A percentile compares a stretch with the other conserved stretches of the same genome.
Evolutionary conservation across 257 asterid species (phyloP).

Genomic region (Solanum dulcamara): DNA sequence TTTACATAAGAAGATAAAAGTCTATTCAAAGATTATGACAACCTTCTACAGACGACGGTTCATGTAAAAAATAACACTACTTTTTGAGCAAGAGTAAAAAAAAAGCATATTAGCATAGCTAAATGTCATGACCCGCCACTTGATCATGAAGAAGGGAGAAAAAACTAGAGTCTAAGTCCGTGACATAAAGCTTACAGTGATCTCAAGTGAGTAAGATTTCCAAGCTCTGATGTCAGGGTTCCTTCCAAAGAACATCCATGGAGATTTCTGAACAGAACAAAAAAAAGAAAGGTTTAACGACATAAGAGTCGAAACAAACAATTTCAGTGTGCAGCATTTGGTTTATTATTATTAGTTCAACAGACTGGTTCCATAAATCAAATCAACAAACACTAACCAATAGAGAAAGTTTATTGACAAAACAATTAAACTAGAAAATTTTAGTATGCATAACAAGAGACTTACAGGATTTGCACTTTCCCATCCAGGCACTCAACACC

Average conservation of each 20-base stretch:
- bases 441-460: neutral
- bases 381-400: neutral
- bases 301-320: neutral
- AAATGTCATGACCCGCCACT: too few relatives aligned
- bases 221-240: conserved; percentile 62
- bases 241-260: conserved; percentile 59
- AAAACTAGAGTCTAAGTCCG: too few relatives aligned
- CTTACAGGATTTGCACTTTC: conserved; percentile 66
- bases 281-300: neutral
- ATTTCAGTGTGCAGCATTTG: neutral
- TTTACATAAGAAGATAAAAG: neutral
- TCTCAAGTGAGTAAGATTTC: conserved; percentile 53
- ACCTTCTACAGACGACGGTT: neutral
- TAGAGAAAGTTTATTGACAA: neutral
- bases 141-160: too few relatives aligned
- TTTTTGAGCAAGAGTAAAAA: neutral
- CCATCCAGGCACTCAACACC: conserved; percentile 66
- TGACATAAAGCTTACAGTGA: conserved; percentile 73
- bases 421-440: neutral
- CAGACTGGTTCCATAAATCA: neutral
- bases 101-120: neutral
- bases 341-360: neutral
- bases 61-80: neutral
- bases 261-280: conserved; percentile 48
- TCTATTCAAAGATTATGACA: neutral